Evolutionary conservation across 2,329 filamentous ascomycete genomes (phyloP), one percentile per base, ranked within the genome.

Genomic region (Sordariomycetes sp.): DNA sequence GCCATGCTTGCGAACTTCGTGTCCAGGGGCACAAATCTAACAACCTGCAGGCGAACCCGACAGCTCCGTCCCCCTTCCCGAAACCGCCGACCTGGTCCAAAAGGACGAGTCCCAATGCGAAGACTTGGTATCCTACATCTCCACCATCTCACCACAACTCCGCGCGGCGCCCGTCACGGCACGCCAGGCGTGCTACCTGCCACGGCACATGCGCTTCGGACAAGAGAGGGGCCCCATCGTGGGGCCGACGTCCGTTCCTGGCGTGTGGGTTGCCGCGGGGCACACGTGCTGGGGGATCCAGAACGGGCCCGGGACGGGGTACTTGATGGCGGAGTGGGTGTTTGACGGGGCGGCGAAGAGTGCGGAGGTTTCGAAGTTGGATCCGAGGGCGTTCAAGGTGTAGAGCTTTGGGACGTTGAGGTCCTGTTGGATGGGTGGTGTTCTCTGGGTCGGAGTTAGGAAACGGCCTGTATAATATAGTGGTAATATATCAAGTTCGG

Each of bases 221-320:
- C 75, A 79, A 52, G 80, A 83, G 68, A 74, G 72, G 43, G 85
- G 83, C 0, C 93, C 94, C 5, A 71, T 97, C 55, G 80, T 97
- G 25, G 94, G 94, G 0, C 75, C 79, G 57, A 92, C 91, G 8
- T 80, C 81, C 1, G 82, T 87, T 0, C 81, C 83, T 7, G 91
- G 92, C 0, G 66, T 97, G 51, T 86, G 88, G 70, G 77, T 97
- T 60, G 94, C 94, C 0, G 81, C 90, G 0, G 94, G 94, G 0
- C 94, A 99, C 75, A 96, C 91, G 1, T 97, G 93, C 74, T 99
- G 94, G 94, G 94, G 94, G 0, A 96, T 99, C 24, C 93, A 97
- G 74, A 97, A 99, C 73, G 90, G 86, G 0, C 92, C 93, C 1
- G 94, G 81, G 1, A 97, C 93, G 8, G 89, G 89, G 3, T 89